Conservation (phyloP, 495 filamentous ascomycete species). For the Tuber umbilicatum region DNA sequence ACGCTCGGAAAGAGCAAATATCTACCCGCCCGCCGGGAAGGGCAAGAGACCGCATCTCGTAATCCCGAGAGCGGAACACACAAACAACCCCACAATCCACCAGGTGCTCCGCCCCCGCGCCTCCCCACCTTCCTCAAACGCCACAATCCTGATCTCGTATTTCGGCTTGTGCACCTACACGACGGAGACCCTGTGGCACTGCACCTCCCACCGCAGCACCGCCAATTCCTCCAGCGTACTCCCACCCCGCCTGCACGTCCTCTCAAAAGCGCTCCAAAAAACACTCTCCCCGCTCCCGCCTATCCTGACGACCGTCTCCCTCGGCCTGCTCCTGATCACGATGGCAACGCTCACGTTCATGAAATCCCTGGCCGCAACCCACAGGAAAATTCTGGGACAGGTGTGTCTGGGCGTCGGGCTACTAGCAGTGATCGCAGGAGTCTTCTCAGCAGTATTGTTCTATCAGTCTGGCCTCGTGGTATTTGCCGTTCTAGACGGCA, state of each 20-base stretch:
- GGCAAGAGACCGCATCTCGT: background rate
- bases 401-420: background rate
- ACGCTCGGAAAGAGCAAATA: background rate
- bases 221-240: constrained; percentile 5
- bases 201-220: constrained; percentile 13
- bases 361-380: background rate
- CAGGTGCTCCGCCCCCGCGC: background rate
- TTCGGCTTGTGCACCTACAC: constrained; percentile 24
- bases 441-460: constrained; percentile 28
- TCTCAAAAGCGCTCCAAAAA: constrained; percentile 19
- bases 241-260: constrained; percentile 1
- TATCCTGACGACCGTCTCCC: constrained; percentile 19
- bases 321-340: constrained; percentile 17
- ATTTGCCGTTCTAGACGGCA: background rate
- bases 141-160: constrained; percentile 18
- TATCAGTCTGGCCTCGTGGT: constrained; percentile 2
- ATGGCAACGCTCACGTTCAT: background rate
- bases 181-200: constrained; percentile 17
- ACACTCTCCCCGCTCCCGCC: constrained; percentile 29
- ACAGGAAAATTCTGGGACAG: background rate
- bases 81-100: background rate
- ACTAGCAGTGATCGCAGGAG: background rate
- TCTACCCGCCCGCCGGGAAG: background rate
- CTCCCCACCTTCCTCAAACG: background rate
- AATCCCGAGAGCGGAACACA: background rate